Evolutionary conservation across 2,329 filamentous ascomycete genomes (phyloP), one percentile per base, ranked within the genome.

Genomic region (Hortaea sp.): DNA sequence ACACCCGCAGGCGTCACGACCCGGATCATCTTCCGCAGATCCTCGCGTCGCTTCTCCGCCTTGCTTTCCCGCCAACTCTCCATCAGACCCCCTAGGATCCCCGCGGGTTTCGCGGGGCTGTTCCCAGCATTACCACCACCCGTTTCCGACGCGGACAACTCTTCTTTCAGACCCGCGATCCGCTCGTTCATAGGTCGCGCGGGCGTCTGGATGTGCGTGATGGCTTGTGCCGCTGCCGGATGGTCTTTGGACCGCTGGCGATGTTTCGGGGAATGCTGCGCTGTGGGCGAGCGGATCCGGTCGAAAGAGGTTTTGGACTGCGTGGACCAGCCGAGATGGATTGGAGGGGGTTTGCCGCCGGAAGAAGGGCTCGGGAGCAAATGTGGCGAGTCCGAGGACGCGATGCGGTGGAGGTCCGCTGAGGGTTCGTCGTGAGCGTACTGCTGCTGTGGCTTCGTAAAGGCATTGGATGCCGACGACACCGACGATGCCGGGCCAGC

Each of bases 11-110:
- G 40, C 34, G 53, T 53, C 29, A 63, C 54, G 41, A 63, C 53
- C 42, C 49, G 53, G 42, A 65, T 65, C 42, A 54, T 53, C 48
- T 49, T 58, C 57, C 60, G 63, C 46, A 65, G 46, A 29, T 62
- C 59, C 46, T 56, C 53, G 41, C 60, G 51, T 44, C 61, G 51
- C 50, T 56, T 61, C 48, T 59, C 51, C 31, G 56, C 60, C 43
- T 55, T 55, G 5, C 39, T 45, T 46, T 58, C 53, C 37, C 48
- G 46, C 53, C 51, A 59, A 5, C 46, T 47, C 7, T 58, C 54
- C 44, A 56, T 43, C 5, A 57, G 11, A 5, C 48, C 45, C 32
- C 27, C 40, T 35, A 48, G 54, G 45, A 20, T 54, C 13, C 43
- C 45, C 7, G 7, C 34, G 31, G 42, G 44, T 12, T 41, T 39